Conservation (phyloP, 345 rosid genomes). For the Chamaenerion angustifolium region DNA sequence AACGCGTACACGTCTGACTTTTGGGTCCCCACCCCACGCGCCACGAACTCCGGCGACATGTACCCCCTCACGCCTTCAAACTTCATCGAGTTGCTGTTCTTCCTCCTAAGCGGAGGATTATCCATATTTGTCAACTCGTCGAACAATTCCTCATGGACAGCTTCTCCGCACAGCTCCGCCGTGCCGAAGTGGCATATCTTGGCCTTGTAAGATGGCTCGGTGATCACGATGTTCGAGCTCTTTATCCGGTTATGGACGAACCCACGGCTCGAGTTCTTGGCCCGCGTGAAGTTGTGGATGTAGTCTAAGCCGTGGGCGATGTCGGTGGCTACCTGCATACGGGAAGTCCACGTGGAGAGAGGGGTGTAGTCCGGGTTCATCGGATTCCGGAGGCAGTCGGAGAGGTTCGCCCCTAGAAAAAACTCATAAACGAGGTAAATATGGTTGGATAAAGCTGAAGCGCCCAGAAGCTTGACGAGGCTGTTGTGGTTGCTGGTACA, state of each 20-base stretch:
- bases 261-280: slow-evolving; percentile 9
- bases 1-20: slow-evolving; percentile 38
- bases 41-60: slow-evolving; percentile 37
- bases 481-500: slow-evolving; percentile 31
- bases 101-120: slow-evolving; percentile 1
- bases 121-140: background rate
- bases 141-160: slow-evolving; percentile 1
- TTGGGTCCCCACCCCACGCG: slow-evolving; percentile 18
- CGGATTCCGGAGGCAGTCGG: slow-evolving; percentile 49
- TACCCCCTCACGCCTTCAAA: slow-evolving; percentile 41
- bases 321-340: slow-evolving; percentile 74
- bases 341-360: slow-evolving; percentile 54
- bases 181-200: slow-evolving; percentile 35
- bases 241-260: slow-evolving; percentile 33
- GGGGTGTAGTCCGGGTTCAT: slow-evolving; percentile 54
- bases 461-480: slow-evolving; percentile 31
- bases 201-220: slow-evolving; percentile 20
- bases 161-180: slow-evolving; percentile 33
- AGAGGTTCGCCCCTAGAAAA: slow-evolving; percentile 41
- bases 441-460: slow-evolving; percentile 18
- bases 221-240: slow-evolving; percentile 23
- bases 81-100: slow-evolving; percentile 9
- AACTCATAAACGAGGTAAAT: slow-evolving; percentile 65
- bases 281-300: slow-evolving; percentile 25
- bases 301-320: slow-evolving; percentile 46